Percentiles rank a stretch among this genome's conserved stretches.
Conservation (phyloP, 306 rosid species). For the Mimosa pudica region DNA sequence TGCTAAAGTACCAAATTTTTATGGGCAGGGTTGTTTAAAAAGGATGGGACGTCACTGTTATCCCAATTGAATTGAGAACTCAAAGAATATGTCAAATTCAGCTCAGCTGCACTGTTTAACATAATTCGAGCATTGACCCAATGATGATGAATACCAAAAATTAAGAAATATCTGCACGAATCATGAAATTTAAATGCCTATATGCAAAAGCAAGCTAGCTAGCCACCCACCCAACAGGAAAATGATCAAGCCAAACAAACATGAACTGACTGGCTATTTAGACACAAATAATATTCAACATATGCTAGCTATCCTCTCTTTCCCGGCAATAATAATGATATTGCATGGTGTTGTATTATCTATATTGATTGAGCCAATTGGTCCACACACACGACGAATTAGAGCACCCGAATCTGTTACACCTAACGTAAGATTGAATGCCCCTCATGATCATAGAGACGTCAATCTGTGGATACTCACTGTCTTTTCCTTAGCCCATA, state of each 20-base stretch:
- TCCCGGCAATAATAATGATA: neutral
- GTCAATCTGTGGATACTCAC: slow-evolving; percentile 11
- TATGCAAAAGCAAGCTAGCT: neutral
- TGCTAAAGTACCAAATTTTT: neutral
- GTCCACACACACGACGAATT: slow-evolving; percentile 14
- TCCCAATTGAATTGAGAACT: neutral
- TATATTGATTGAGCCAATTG: slow-evolving; percentile 15
- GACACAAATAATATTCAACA: too few relatives aligned
- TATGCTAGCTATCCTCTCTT: neutral
- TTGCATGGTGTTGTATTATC: slow-evolving; percentile 13
- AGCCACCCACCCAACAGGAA: neutral
- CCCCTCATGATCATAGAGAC: slow-evolving; percentile 10
- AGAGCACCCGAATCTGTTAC: slow-evolving; percentile 28
- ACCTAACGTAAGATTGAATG: slow-evolving; percentile 7
- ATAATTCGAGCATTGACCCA: neutral
- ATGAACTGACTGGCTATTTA: neutral
- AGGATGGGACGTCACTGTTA: neutral
- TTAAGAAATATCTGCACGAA: neutral
- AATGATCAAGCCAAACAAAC: neutral
- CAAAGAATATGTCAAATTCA: neutral
- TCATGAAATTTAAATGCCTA: neutral
- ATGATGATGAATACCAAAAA: neutral
- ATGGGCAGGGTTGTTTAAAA: neutral
- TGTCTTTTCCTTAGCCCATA: slow-evolving; percentile 8
- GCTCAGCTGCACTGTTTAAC: neutral